Evolutionary conservation across 768 basidiomycete genomes (phyloP).

Genomic region (Termitomyces sp.): DNA sequence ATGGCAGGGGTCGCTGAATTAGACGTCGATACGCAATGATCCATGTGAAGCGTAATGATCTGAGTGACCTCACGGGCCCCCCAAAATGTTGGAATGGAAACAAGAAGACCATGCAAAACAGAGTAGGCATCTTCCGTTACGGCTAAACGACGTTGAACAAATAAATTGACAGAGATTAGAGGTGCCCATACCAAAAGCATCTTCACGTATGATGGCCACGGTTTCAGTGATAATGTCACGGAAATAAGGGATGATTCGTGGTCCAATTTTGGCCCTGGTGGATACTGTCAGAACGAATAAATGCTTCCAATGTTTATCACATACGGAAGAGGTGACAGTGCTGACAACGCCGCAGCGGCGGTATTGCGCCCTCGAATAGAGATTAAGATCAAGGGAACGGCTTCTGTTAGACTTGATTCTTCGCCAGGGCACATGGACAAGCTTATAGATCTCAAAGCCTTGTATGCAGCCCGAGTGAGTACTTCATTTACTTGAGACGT

Average conservation of each 20-base stretch:
- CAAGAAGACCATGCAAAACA: conserved; percentile 67
- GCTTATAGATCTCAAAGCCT: conserved; percentile 58
- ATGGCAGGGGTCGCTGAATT: conserved; percentile 30
- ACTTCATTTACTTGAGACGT: conserved; percentile 34
- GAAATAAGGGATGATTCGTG: conserved; percentile 86
- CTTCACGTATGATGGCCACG: conserved; percentile 43
- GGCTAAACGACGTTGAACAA: conserved; percentile 17
- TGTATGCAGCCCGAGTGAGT: conserved; percentile 47
- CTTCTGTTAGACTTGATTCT: conserved; percentile 55
- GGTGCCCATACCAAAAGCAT: conserved; percentile 28
- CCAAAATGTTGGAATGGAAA: conserved; percentile 83
- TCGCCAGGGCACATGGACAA: conserved; percentile 60
- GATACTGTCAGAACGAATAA: neutral
- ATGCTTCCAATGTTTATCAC: conserved; percentile 17
- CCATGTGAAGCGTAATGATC: conserved; percentile 55
- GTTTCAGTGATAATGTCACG: conserved; percentile 63
- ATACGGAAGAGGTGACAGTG: conserved; percentile 62
- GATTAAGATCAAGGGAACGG: conserved; percentile 56
- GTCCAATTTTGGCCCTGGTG: conserved; percentile 69
- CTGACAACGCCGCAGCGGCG: conserved; percentile 42
- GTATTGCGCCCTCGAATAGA: conserved; percentile 38
- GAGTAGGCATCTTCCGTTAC: conserved; percentile 32
- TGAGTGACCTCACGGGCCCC: conserved; percentile 53
- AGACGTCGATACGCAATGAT: conserved; percentile 31
- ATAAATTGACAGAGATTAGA: neutral